phyloP scores from a whole-genome alignment of 202 grass and related monocot genomes.

The Digitaria exilis region DNA sequence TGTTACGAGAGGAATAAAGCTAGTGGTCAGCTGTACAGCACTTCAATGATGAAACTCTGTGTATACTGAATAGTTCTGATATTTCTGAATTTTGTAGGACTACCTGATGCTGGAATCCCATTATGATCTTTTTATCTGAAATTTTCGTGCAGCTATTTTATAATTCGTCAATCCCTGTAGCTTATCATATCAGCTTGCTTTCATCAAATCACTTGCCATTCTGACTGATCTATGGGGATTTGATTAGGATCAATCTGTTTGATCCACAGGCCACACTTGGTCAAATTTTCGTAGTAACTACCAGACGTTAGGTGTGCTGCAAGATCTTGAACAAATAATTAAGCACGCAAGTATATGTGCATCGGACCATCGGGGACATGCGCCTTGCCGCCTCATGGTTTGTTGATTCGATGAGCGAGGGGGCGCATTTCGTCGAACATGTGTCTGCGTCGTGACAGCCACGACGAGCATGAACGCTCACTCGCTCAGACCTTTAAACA shows the following conservation, averaged over 20 bases:
- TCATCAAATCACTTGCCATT: neutral
- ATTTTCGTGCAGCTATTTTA: neutral
- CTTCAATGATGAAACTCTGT: conserved; percentile 24
- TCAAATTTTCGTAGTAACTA: too few relatives aligned
- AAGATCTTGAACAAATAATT: too few relatives aligned
- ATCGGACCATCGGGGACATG: too few relatives aligned
- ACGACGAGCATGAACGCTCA: too few relatives aligned
- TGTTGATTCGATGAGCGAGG: too few relatives aligned
- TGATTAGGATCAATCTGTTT: neutral
- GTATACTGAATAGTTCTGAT: conserved; percentile 28
- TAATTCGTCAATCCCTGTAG: neutral
- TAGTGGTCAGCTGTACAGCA: conserved; percentile 49
- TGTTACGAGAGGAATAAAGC: conserved; percentile 43
- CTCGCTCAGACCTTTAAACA: too few relatives aligned
- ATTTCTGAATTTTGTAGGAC: conserved; percentile 26
- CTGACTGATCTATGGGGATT: neutral
- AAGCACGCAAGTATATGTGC: too few relatives aligned
- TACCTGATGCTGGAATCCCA: neutral
- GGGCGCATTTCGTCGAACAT: too few relatives aligned
- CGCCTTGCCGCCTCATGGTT: too few relatives aligned
- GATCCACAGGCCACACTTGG: too few relatives aligned
- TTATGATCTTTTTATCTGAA: neutral
- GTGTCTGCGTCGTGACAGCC: too few relatives aligned
- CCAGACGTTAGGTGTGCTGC: too few relatives aligned
- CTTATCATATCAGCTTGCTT: neutral